Evolutionary conservation across 495 filamentous ascomycete species (phyloP), one percentile per base, ranked within the genome.

Genomic region (Hypoxylon fuscum): DNA sequence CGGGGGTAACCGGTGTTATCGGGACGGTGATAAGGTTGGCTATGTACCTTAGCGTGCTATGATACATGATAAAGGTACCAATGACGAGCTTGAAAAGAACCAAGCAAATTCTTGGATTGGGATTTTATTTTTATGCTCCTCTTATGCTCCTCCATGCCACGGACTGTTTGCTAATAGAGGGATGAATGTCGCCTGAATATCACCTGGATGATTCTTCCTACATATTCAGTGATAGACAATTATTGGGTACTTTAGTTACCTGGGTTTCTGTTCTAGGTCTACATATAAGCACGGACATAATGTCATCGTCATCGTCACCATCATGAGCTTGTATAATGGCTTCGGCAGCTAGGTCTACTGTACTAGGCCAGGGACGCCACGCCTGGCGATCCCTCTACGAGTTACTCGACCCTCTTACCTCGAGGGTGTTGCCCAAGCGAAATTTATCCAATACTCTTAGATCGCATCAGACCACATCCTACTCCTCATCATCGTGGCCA

Each of bases 311-410:
- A 27, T 27, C 8, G 8, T 15, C n/a, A 38, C n/a, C 35, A 70
- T 32, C 61, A 72, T 79, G 76, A 69, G 56, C 74, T 72, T 69
- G 64, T 68, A 73, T 71, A 68, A 81, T 79, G 78, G 74, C 74
- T 68, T 57, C 62, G 44, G 70, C 67, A 62, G 74, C 72, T 76
- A 79, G 78, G 68, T 65, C 73, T 52, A 70, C 71, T 14, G 70
- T 74, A 59, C 70, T 78, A 68, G 75, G 78, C 69, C 73, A 78
- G 68, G 74, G 76, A 63, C 77, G 77, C 37, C 72, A 76, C 45
- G 55, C 76, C 59, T 79, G 75, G 73, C 70, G 74, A 61, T 73
- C 77, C n/a, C 63, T 79, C 48, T 76, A 76, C 51, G 74, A 75
- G 58, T 69, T 77, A 40, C 59, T 70, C 58, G 65, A 69, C 53